Evolutionary conservation across 768 basidiomycete species (phyloP).

Genomic region (Jaapia argillacea): DNA sequence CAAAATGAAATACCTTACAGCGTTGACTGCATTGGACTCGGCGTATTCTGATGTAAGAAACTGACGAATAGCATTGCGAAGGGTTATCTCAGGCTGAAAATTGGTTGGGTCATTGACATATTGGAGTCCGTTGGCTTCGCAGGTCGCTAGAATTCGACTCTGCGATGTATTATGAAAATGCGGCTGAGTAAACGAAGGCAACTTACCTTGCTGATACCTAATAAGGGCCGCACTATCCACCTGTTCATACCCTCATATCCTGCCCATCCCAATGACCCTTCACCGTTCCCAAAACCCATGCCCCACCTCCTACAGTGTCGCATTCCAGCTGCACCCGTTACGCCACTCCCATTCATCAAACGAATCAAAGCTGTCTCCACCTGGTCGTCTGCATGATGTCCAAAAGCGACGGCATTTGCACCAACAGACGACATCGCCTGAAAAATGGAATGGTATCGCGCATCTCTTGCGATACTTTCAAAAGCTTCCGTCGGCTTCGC

Average conservation of each 20-base stretch:
- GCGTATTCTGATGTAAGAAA: slow-evolving; percentile 16
- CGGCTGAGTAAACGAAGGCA: not conserved
- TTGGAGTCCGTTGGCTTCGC: slow-evolving; percentile 45
- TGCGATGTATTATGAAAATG: slow-evolving; percentile 16
- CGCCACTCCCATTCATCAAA: slow-evolving; percentile 43
- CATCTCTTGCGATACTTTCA: slow-evolving; percentile 48
- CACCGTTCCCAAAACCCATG: slow-evolving; percentile 42
- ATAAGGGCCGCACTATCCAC: slow-evolving; percentile 67
- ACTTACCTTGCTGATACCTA: slow-evolving; percentile 58
- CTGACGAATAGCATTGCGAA: slow-evolving; percentile 66
- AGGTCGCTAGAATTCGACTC: slow-evolving; percentile 78
- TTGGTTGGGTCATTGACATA: slow-evolving; percentile 68
- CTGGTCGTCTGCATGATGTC: slow-evolving; percentile 78
- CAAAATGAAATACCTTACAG: no score
- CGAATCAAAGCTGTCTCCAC: slow-evolving; percentile 76
- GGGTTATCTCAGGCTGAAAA: slow-evolving; percentile 60
- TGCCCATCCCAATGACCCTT: slow-evolving; percentile 26
- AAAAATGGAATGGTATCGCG: slow-evolving; percentile 46
- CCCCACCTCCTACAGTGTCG: slow-evolving; percentile 60
- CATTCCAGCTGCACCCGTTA: slow-evolving; percentile 60
- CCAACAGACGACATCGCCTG: slow-evolving; percentile 29
- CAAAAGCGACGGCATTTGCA: slow-evolving; percentile 44
- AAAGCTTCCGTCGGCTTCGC: slow-evolving; percentile 31
- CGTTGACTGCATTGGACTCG: no score
- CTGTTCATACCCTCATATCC: slow-evolving; percentile 49